Base-by-base conservation (phyloP, 2,329 filamentous ascomycete genomes). In the Colletotrichum liriopes region DNA sequence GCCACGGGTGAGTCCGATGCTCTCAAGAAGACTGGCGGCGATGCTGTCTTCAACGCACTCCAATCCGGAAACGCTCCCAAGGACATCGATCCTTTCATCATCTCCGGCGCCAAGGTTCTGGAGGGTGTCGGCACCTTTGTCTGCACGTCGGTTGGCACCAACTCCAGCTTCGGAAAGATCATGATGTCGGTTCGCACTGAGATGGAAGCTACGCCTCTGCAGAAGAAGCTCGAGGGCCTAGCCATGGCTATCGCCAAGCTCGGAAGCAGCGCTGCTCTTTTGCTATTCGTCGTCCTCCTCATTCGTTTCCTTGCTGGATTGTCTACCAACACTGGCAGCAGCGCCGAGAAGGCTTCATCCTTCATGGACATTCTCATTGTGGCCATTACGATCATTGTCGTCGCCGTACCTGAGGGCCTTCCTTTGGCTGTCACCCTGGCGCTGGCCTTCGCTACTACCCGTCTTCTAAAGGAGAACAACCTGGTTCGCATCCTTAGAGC, bases 221-320 rank as follows among this genome's bases (percentile, higher is more conserved):
- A 90, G 77, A 83, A 84, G 76, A 90, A 89, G 79, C 83, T 90
- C 3, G 85, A 81, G 39, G 76, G 76, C 14, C 79, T 87, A 18
- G 84, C 85, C n/a, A 79, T 82, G 67, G 79, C 77, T 29, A 86
- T 87, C 37, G 83, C 83, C 0, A 83, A 84, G 75, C 79, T 85
- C 41, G 88, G 88, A 37, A 90, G 92, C 76, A 90, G 89, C 67
- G 91, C 93, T 41, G 93, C 93, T 55, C 81, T 93, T 18, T 82
- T 95, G 9, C 86, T 96, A 26, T 96, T 96, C 79, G 83, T 94
- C 64, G 92, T 94, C 32, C 85, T 95, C 16, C 90, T 95, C 77
- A 93, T 96, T 84, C 92, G 93, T 77, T 96, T 95, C 79, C 84
- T 94, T 32, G 91, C 88, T 43, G 81, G 87, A 20, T 86, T 96